These are phyloP conservation scores for Lactarius deliciosus DNA, from an alignment of 768 basidiomycete species.

Conservation along the genomic window DNA sequence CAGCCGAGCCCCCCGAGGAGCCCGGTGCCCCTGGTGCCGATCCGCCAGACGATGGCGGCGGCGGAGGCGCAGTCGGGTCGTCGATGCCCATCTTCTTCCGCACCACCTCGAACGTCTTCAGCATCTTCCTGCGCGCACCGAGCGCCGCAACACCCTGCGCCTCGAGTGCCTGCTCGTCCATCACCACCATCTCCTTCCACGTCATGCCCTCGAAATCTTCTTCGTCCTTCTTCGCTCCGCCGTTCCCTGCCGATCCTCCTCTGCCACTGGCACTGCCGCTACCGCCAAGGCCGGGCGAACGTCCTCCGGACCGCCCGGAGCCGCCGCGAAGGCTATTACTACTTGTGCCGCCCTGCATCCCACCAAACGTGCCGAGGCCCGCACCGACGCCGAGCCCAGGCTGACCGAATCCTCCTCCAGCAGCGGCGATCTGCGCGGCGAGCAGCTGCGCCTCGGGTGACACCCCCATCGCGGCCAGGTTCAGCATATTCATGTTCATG, in stretches of 20 bases:
- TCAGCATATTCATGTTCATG: constrained; percentile 65
- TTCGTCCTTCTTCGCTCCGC: constrained; percentile 71
- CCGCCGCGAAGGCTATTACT: constrained; percentile 32
- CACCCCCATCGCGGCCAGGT: constrained; percentile 68
- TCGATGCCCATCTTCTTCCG: constrained; percentile 91
- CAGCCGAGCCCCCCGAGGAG: background rate
- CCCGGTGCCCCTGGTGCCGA: background rate
- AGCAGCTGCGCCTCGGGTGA: constrained; percentile 83
- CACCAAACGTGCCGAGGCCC: constrained; percentile 37
- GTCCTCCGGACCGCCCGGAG: constrained; percentile 45
- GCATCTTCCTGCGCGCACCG: constrained; percentile 95
- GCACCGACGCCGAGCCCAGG: constrained; percentile 35
- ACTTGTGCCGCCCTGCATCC: constrained; percentile 44
- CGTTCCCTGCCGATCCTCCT: constrained; percentile 31
- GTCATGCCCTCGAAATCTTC: constrained; percentile 86
- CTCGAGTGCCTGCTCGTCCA: constrained; percentile 88
- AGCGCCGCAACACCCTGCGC: constrained; percentile 97
- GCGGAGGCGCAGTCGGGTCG: constrained; percentile 36
- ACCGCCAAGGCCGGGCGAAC: constrained; percentile 46
- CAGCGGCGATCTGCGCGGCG: constrained; percentile 80
- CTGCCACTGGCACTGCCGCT: constrained; percentile 28
- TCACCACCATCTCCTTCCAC: constrained; percentile 93
- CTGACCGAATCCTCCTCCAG: constrained; percentile 54
- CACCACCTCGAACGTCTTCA: constrained; percentile 90
- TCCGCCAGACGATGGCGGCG: background rate